These are phyloP conservation scores for Yamadazyma blattariae DNA, from an alignment of 1,139 yeast genomes.

Conservation along the genomic window DNA sequence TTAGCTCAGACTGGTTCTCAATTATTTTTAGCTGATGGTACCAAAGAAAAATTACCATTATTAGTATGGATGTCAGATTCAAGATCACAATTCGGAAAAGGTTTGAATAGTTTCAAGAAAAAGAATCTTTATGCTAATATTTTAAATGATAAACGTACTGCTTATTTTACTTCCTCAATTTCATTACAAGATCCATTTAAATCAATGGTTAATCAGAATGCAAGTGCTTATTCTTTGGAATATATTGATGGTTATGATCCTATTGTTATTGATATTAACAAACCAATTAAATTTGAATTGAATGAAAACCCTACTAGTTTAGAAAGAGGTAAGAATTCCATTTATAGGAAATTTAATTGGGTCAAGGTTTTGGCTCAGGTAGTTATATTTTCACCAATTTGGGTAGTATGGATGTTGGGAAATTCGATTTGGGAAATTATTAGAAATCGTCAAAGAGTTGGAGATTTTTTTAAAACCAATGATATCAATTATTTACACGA, in stretches of 20 bases:
- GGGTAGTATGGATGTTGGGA: constrained; percentile 47
- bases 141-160: constrained; percentile 73
- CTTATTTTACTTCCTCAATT: constrained; percentile 80
- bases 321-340: constrained; percentile 12
- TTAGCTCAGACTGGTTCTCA: constrained; percentile 73
- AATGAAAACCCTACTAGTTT: constrained; percentile 4
- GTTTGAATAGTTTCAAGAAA: constrained; percentile 49
- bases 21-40: constrained; percentile 58
- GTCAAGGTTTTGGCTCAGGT: constrained; percentile 37
- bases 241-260: constrained; percentile 53
- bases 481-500: constrained; percentile 31
- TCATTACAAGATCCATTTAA: constrained; percentile 62
- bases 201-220: constrained; percentile 35
- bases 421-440: constrained; percentile 42
- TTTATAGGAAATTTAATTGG: constrained; percentile 44
- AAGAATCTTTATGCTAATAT: constrained; percentile 68
- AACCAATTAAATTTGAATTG: constrained; percentile 22
- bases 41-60: constrained; percentile 39
- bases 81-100: constrained; percentile 56
- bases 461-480: constrained; percentile 26
- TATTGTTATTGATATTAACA: constrained; percentile 45
- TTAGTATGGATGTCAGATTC: constrained; percentile 65
- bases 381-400: constrained; percentile 51
- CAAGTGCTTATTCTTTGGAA: constrained; percentile 39
- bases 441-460: constrained; percentile 31